Evolutionary conservation across 768 basidiomycete genomes (phyloP).

Genomic region (Termitomyces heimii): DNA sequence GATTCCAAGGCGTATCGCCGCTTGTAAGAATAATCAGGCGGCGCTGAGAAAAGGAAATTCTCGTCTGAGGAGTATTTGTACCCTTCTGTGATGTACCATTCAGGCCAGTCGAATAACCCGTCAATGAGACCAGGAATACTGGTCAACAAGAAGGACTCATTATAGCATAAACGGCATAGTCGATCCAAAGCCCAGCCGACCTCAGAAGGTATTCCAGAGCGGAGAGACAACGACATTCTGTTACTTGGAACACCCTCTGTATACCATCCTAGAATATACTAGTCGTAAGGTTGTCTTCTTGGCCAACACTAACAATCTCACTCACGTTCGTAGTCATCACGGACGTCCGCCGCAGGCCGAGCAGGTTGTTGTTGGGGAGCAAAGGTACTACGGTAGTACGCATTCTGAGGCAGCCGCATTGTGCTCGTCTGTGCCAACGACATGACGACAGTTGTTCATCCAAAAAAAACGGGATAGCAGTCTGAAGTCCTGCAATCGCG

Average conservation of each 20-base stretch:
- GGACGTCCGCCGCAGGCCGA: slow-evolving; percentile 37
- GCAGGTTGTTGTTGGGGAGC: slow-evolving; percentile 18
- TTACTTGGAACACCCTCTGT: slow-evolving; percentile 77
- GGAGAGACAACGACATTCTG: slow-evolving; percentile 85
- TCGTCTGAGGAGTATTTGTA: slow-evolving; percentile 37
- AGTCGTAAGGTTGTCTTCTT: slow-evolving; percentile 7
- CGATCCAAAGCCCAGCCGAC: slow-evolving; percentile 88
- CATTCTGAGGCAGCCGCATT: slow-evolving; percentile 10
- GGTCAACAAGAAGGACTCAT: slow-evolving; percentile 70
- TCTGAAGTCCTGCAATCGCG: slow-evolving; percentile 13
- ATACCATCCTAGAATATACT: slow-evolving; percentile 61
- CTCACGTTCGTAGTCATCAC: slow-evolving; percentile 77
- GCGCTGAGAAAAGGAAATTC: slow-evolving; percentile 48
- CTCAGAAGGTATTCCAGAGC: slow-evolving; percentile 78
- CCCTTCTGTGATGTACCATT: slow-evolving; percentile 72
- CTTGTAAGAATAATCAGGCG: slow-evolving; percentile 43
- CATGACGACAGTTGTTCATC: slow-evolving; percentile 4
- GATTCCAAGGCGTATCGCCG: slow-evolving; percentile 81
- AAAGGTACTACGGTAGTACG: slow-evolving; percentile 25
- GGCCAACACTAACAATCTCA: neutral
- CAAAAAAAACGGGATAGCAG: neutral
- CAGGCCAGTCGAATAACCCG: slow-evolving; percentile 84
- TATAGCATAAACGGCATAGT: slow-evolving; percentile 72
- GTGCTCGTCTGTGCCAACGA: slow-evolving; percentile 10
- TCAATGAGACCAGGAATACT: slow-evolving; percentile 76